Conservation (phyloP, 2,329 filamentous ascomycete genomes). For the Pseudopyrenochaeta lycopersici region DNA sequence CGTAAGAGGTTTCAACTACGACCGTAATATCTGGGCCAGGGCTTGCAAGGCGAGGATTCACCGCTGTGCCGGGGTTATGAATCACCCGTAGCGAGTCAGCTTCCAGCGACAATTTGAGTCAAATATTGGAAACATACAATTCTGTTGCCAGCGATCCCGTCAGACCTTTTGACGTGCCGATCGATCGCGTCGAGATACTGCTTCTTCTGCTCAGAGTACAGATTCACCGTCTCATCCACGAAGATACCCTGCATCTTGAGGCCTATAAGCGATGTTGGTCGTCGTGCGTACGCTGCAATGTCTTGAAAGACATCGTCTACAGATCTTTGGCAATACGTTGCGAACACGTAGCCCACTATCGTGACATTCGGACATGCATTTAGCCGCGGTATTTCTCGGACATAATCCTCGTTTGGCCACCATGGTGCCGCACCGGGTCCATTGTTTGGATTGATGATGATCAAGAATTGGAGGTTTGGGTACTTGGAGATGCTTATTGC, state of each 20-base stretch:
- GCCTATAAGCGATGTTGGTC: constrained; percentile 30
- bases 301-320: constrained; percentile 44
- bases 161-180: constrained; percentile 11
- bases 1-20: constrained; percentile 33
- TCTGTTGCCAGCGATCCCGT: constrained; percentile 12
- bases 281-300: constrained; percentile 58
- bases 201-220: constrained; percentile 23
- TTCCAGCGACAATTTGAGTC: neutral
- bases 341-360: constrained; percentile 61
- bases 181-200: constrained; percentile 31
- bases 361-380: constrained; percentile 56
- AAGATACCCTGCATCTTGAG: constrained; percentile 60
- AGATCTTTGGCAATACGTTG: constrained; percentile 54
- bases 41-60: constrained; percentile 26
- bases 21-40: constrained; percentile 38
- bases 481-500: constrained; percentile 31
- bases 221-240: constrained; percentile 59
- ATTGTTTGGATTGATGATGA: constrained; percentile 59
- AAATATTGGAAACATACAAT: constrained; percentile 13
- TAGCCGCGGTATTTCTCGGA: constrained; percentile 53
- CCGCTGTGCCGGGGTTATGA: constrained; percentile 42
- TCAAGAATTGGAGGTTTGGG: constrained; percentile 57
- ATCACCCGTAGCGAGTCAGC: constrained; percentile 26
- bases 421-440: constrained; percentile 57
- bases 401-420: constrained; percentile 59